These are phyloP conservation scores for Penicillium sp. DNA, from an alignment of 2,329 filamentous ascomycete species.

Conservation along the genomic window DNA sequence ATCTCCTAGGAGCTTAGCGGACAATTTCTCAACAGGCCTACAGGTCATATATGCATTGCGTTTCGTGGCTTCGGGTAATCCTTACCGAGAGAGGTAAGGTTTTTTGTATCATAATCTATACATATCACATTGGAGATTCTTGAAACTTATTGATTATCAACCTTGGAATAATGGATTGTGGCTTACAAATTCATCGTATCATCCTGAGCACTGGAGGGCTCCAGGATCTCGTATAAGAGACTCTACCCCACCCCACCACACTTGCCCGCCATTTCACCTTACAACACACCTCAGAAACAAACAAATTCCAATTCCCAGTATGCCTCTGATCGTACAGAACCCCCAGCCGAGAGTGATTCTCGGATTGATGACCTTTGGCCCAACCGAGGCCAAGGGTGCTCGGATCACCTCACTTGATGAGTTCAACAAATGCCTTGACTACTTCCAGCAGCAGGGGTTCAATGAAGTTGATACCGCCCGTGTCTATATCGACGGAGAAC, in stretches of 20 bases:
- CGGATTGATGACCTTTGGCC: slow-evolving; percentile 81
- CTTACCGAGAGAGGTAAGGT: background rate
- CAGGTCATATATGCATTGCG: background rate
- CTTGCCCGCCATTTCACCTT: background rate
- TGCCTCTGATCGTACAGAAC: slow-evolving; percentile 41
- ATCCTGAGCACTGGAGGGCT: too few species aligned
- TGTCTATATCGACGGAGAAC: slow-evolving; percentile 66
- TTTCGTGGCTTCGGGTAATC: background rate
- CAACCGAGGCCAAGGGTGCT: slow-evolving; percentile 61
- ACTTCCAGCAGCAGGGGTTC: slow-evolving; percentile 75
- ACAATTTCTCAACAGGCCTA: background rate
- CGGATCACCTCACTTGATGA: slow-evolving; percentile 69
- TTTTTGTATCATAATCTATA: background rate
- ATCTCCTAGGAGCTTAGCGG: background rate
- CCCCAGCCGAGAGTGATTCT: slow-evolving; percentile 70
- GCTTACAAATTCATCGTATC: background rate
- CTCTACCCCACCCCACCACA: background rate
- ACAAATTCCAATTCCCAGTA: slow-evolving; percentile 12
- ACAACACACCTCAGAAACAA: background rate
- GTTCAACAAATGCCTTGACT: slow-evolving; percentile 69
- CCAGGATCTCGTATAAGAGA: background rate
- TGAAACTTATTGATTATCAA: background rate
- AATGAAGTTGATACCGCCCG: slow-evolving; percentile 83
- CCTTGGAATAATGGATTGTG: background rate
- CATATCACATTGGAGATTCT: background rate